A percentile compares a stretch with the other conserved stretches of the same genome.
Evolutionary conservation across 1,139 yeast genomes (phyloP).

Genomic region (Debaryomycetaceae sp.): DNA sequence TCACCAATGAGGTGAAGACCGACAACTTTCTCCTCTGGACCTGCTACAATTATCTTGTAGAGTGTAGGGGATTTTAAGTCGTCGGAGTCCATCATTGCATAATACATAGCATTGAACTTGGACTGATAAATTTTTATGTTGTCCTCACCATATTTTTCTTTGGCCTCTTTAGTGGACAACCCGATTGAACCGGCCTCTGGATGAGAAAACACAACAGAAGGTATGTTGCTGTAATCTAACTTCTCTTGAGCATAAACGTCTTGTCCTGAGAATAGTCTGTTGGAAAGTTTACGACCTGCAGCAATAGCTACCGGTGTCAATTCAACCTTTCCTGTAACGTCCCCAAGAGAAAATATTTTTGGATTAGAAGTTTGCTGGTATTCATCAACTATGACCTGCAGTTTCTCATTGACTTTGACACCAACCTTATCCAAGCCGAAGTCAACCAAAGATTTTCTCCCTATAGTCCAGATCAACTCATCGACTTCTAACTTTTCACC

Average conservation of each 20-base stretch:
- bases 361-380: conserved; percentile 76
- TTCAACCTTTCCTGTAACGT: conserved; percentile 86
- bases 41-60: conserved; percentile 77
- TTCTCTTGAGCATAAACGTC: conserved; percentile 60
- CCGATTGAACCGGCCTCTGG: conserved; percentile 98
- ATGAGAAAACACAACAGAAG: conserved; percentile 91
- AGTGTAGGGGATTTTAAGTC: conserved; percentile 84
- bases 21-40: conserved; percentile 86
- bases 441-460: conserved; percentile 74
- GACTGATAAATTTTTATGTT: conserved; percentile 79
- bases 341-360: conserved; percentile 84
- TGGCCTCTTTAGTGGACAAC: conserved; percentile 72
- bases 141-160: conserved; percentile 72
- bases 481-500: conserved; percentile 68
- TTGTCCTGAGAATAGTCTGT: conserved; percentile 82
- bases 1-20: conserved; percentile 95
- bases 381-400: conserved; percentile 74
- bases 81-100: conserved; percentile 65
- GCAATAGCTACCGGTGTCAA: conserved; percentile 98
- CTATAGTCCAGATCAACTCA: conserved; percentile 86
- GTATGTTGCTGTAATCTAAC: conserved; percentile 81
- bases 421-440: conserved; percentile 77
- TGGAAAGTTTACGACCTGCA: conserved; percentile 90
- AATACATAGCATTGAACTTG: conserved; percentile 87
- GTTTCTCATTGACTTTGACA: conserved; percentile 54